A percentile compares a stretch with the other conserved stretches of the same genome.
These are phyloP conservation scores for Beta corolliflora DNA, from an alignment of 179 eudicot species.

Conservation along the genomic window DNA sequence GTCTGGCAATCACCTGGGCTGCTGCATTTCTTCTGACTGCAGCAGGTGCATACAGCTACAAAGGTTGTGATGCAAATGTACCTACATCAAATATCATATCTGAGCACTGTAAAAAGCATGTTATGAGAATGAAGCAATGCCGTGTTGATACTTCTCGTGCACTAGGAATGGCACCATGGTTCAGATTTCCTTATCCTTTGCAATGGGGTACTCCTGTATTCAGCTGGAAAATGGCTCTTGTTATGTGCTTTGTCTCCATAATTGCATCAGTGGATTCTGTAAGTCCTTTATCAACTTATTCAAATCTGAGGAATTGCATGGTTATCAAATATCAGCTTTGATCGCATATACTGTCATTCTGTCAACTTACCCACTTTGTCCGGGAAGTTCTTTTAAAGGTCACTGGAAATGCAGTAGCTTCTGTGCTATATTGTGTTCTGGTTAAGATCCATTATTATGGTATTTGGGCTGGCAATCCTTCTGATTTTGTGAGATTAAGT, in stretches of 20 bases:
- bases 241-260: conserved; percentile 89
- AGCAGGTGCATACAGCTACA: conserved; percentile 83
- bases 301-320: neutral
- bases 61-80: conserved; percentile 82
- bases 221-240: conserved; percentile 91
- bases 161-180: conserved; percentile 83
- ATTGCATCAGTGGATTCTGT: conserved; percentile 92
- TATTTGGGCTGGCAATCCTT: neutral
- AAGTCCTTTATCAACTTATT: conserved; percentile 35
- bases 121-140: conserved; percentile 75
- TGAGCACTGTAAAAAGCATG: conserved; percentile 79
- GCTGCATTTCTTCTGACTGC: conserved; percentile 81
- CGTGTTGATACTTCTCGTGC: conserved; percentile 94
- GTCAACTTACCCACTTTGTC: neutral
- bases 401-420: neutral
- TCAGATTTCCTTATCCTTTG: conserved; percentile 93
- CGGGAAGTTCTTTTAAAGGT: neutral
- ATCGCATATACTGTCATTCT: neutral
- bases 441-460: neutral
- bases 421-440: neutral
- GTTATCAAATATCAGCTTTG: neutral
- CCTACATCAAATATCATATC: conserved; percentile 81
- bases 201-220: conserved; percentile 97
- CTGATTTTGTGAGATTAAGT: neutral
- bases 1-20: conserved; percentile 90